phyloP scores from a whole-genome alignment of 495 filamentous ascomycete genomes.

The Xylaria bambusicola region DNA sequence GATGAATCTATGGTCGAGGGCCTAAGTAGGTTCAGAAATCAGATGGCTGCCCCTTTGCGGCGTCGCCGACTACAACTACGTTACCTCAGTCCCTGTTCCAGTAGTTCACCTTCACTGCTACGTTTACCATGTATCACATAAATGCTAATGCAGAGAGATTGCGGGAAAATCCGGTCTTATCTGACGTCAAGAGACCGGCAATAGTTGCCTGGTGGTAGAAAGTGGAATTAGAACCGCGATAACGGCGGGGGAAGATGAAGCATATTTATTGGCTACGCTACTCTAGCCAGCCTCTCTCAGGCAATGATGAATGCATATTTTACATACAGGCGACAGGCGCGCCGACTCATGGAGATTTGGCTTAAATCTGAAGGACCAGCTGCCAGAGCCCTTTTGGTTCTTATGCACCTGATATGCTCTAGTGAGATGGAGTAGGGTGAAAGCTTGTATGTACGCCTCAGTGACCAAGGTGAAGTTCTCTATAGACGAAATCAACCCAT shows the following conservation, averaged over 20 bases:
- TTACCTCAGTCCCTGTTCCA: neutral
- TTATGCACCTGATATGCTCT: neutral
- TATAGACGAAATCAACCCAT: slow-evolving; percentile 6
- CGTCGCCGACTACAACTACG: neutral
- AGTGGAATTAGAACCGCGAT: neutral
- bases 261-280: neutral
- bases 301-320: neutral
- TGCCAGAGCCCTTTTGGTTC: neutral
- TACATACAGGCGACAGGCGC: too few relatives aligned
- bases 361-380: neutral
- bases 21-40: neutral
- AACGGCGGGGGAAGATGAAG: neutral
- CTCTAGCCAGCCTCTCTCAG: too few relatives aligned
- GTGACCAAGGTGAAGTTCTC: neutral
- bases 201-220: neutral
- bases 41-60: neutral
- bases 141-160: neutral
- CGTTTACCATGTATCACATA: neutral
- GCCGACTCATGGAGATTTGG: neutral
- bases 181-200: neutral
- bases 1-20: slow-evolving; percentile 7
- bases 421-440: neutral
- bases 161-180: neutral
- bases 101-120: neutral
- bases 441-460: neutral